Evolutionary conservation across 345 rosid genomes (phyloP).

Genomic region (Combretum micranthum): DNA sequence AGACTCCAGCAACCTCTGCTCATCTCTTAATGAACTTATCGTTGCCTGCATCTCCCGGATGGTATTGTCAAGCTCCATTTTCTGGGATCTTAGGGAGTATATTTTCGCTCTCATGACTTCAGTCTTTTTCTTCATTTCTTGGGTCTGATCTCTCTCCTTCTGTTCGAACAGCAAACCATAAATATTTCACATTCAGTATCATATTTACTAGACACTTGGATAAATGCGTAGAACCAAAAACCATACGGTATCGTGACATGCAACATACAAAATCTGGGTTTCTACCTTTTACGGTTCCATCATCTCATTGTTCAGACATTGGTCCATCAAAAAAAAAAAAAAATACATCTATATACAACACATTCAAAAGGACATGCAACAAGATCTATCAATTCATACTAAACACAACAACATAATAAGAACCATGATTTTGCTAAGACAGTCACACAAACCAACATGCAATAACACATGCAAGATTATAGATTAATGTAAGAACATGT

Average conservation of each 20-base stretch:
- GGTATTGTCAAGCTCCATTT: conserved; percentile 43
- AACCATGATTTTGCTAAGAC: background rate
- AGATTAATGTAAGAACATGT: background rate
- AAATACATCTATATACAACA: too few relatives aligned
- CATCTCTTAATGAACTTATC: conserved; percentile 47
- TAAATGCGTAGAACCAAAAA: too few relatives aligned
- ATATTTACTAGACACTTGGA: too few relatives aligned
- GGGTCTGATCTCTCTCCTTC: conserved; percentile 41
- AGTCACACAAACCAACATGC: background rate
- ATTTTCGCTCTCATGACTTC: conserved; percentile 43
- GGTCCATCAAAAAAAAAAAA: too few relatives aligned
- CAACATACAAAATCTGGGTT: too few relatives aligned
- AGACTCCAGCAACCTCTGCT: conserved; percentile 35
- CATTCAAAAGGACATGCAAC: too few relatives aligned
- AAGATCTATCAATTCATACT: too few relatives aligned
- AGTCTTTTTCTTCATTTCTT: conserved; percentile 31
- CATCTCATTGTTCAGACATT: too few relatives aligned
- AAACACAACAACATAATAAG: too few relatives aligned
- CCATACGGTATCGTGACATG: too few relatives aligned
- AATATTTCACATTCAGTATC: background rate
- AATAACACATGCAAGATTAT: too few relatives aligned
- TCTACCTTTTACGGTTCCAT: too few relatives aligned
- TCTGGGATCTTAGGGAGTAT: conserved; percentile 28
- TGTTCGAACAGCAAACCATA: conserved; percentile 12
- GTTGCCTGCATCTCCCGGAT: conserved; percentile 46